Base-by-base conservation (phyloP, 169 alveolate species). In the Plasmodium coatneyi region DNA sequence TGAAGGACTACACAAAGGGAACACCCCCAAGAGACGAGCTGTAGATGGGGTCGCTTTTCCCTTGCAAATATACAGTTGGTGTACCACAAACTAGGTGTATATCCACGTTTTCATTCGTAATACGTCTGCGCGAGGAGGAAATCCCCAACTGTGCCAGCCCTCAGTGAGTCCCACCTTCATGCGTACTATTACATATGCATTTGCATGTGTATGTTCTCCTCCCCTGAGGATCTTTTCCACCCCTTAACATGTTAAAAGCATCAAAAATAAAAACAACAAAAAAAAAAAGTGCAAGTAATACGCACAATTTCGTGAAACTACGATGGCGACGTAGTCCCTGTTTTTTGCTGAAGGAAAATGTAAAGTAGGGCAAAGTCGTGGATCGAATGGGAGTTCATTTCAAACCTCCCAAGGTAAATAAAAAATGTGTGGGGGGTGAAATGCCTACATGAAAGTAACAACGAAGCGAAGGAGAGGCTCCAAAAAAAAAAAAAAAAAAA, bases 1-100 rank as follows among this genome's bases (percentile, higher is more conserved):
- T 89, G 76, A 89, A 92, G 72, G 95, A 95, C 56, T 72, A 95
- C 66, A 71, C 78, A 10, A 95, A 91, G 49, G 49, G 72, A 25
- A 14, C 32, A 41, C 82, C 28, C 28, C 70, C 19, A 79, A 83
- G 89, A 72, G 41, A 80, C 22, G 93, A 84, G 46, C 82, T 79
- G 9, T 78, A 86, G 36, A 36, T 12, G 14, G 5, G 49, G n/a
- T 30, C 1, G 22, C 79, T 1, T 5, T 19, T 12, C 30, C 54
- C 79, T 28, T 22, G 46, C 32, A 74, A 30, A 36, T 41, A 22
- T 28, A 22, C 84, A n/a, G 43, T 10, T 49, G 46, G 56, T 72
- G 30, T 30, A 30, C 10, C 25, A 52, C 79, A 32, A n/a, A 19
- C 36, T 78, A 83, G 39, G 52, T 84, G 36, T 28, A 22, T 12